Percentiles rank a stretch among this genome's conserved stretches.
Evolutionary conservation across 257 asterid species (phyloP).

Genomic region (Linaria vulgaris): DNA sequence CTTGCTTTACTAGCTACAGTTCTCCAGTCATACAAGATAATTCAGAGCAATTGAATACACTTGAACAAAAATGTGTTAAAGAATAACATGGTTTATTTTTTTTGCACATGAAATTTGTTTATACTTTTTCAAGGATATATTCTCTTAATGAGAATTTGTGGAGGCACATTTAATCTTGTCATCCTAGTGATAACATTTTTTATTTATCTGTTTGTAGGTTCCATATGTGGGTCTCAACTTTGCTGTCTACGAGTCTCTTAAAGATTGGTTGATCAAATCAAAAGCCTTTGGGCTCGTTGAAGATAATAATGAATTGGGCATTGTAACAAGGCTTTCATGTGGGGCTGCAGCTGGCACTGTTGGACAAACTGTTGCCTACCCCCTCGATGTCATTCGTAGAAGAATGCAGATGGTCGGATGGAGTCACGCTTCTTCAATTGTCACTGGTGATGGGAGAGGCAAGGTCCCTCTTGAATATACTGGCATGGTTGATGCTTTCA

Average conservation of each 20-base stretch:
- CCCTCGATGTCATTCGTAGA: constrained; percentile 92
- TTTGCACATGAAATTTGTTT: neutral
- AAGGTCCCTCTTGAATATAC: constrained; percentile 66
- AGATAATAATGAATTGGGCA: constrained; percentile 77
- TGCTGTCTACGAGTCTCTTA: constrained; percentile 94
- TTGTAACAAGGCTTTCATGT: constrained; percentile 82
- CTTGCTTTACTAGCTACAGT: too few species aligned
- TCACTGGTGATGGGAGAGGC: constrained; percentile 78
- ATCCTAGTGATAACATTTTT: neutral
- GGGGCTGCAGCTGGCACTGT: constrained; percentile 97
- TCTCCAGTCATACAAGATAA: too few species aligned
- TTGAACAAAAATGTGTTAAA: too few species aligned
- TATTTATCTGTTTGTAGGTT: constrained; percentile 52
- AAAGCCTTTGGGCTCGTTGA: constrained; percentile 67
- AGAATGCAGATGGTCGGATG: constrained; percentile 99
- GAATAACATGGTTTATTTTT: constrained; percentile 5
- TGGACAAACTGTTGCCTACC: constrained; percentile 98
- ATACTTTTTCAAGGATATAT: constrained; percentile 14
- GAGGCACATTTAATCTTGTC: neutral
- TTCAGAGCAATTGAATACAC: too few species aligned
- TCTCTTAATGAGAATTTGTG: neutral
- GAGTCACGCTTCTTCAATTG: constrained; percentile 80
- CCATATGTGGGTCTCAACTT: constrained; percentile 98
- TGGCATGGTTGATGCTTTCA: constrained; percentile 95
- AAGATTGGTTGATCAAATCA: constrained; percentile 75